Base-by-base conservation (phyloP, 768 basidiomycete genomes). In the Hygrocybe coccinea region DNA sequence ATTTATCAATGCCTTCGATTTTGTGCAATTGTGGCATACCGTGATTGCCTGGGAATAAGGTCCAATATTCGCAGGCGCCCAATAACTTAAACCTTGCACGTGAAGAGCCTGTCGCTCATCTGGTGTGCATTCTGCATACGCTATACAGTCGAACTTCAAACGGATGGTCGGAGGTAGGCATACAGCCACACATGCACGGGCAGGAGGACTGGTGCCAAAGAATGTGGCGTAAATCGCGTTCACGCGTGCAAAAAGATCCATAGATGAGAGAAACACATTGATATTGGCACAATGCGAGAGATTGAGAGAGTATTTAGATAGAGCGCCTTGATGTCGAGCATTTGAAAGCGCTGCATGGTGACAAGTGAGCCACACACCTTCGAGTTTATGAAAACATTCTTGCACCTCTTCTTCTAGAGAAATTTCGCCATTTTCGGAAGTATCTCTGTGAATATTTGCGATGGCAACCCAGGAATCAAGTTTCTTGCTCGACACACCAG, bases 1-100 rank as follows among this genome's bases (percentile, higher is more conserved):
- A 25, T 33, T 10, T 8, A 14, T 19, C 47, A 25, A 17, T 5
- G 29, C 34, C 56, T 7, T 48, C 9, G 19, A 39, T 34, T 5
- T n/a, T 29, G 15, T 35, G 37, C 41, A 59, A 49, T 41, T 52
- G 47, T 50, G n/a, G 72, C 84, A 62, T 52, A 95, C 95, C 50
- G 78, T 76, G 60, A 97, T 82, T 1, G 92, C 89, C 71, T 99
- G 97, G 3, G 93, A 97, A 69, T 99, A 99, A 3, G 97, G 97
- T 0, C 97, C 97, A 53, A 99, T 98, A 67, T 98, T 99, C 9
- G 97, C 97, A 11, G 97, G 94, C 24, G 95, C 97, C 97, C 97
- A 99, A 65, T 98, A 97, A 69, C 95, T 97, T 59, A 97, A 65
- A 8, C 94, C 81, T 70, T 98, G 97, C 2, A 99, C 97, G 65